Base-by-base conservation (phyloP, 495 filamentous ascomycete species). In the Bacidia rubella region DNA sequence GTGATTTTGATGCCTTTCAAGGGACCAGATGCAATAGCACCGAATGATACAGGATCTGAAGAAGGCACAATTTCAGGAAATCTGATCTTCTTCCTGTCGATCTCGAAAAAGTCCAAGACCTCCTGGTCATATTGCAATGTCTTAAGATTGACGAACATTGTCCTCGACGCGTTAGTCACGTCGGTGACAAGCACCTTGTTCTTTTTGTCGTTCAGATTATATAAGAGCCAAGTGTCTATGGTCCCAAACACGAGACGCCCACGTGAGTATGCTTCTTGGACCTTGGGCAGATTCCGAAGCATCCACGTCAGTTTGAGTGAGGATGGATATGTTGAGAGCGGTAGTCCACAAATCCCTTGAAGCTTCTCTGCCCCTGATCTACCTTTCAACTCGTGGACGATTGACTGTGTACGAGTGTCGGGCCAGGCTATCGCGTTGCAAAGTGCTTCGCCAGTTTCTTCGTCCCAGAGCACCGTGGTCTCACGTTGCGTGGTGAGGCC, bases 401-500 rank as follows among this genome's bases (percentile, higher is more conserved):
- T 67, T 19, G 73, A 68, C 44, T 78, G 78, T 48, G 88, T 95
- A 51, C 90, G 75, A 10, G 90, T 95, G 61, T 97, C 90, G 42
- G 90, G 83, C 90, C 90, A 97, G 25, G 87, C 90, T 57, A 97
- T 83, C 53, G 90, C 89, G 62, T 92, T 89, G 66, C 87, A 79
- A 19, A 97, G 70, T 1, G 89, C 78, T 61, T 95, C 79, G 54
- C 90, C 90, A 3, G 90, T 93, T 49, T 79, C 74, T 61, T 72
- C 81, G 63, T 97, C 88, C 90, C 90, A 97, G 20, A 90, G 84
- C 9, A 97, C 70, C 0, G 83, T 87, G 22, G 90, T 97, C 70
- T 97, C 90, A 62, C 90, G 81, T 71, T 97, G 90, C 68, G 86
- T 95, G 53, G 90, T 95, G 65, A 97, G 86, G 51, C 90, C 90